Conservation (phyloP, 2,329 filamentous ascomycete genomes). For the Monosporascus sp. region DNA sequence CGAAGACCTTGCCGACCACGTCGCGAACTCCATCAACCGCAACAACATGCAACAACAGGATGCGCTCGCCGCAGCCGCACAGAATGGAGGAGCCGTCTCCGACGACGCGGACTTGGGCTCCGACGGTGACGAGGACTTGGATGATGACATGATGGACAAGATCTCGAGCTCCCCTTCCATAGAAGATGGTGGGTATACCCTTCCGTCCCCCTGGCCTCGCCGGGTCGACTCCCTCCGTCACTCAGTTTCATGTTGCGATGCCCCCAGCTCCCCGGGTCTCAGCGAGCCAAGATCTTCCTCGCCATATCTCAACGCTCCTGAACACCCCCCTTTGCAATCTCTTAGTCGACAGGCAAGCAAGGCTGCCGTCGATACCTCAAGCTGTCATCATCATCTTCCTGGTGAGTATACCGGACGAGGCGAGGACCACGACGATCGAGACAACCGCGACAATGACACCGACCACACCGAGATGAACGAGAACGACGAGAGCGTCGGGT, state of each 20-base stretch:
- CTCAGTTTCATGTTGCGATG: constrained; percentile 23
- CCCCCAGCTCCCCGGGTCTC: constrained; percentile 25
- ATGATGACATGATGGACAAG: constrained; percentile 95
- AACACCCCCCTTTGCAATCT: constrained; percentile 25
- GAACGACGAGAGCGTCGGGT: constrained; percentile 25
- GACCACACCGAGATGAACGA: constrained; percentile 29
- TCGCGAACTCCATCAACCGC: constrained; percentile 34
- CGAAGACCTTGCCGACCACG: constrained; percentile 39
- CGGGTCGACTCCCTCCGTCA: constrained; percentile 38
- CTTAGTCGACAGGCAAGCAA: constrained; percentile 27
- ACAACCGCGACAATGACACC: constrained; percentile 30
- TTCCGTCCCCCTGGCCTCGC: constrained; percentile 37
- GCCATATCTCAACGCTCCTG: constrained; percentile 36
- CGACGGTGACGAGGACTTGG: constrained; percentile 70
- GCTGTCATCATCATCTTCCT: constrained; percentile 42
- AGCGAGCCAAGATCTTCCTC: constrained; percentile 36
- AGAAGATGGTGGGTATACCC: constrained; percentile 87
- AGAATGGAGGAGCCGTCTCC: constrained; percentile 54
- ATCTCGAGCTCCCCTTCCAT: constrained; percentile 99
- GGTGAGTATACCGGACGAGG: constrained; percentile 39
- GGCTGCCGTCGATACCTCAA: constrained; percentile 24
- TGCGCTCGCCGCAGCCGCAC: constrained; percentile 54
- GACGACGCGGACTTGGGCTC: constrained; percentile 61
- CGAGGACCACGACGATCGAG: constrained; percentile 17
- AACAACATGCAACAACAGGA: constrained; percentile 48